These are phyloP conservation scores for Mycosarcoma mackinlayi DNA, from an alignment of 1,284 basidiomycete species.

Conservation along the genomic window DNA sequence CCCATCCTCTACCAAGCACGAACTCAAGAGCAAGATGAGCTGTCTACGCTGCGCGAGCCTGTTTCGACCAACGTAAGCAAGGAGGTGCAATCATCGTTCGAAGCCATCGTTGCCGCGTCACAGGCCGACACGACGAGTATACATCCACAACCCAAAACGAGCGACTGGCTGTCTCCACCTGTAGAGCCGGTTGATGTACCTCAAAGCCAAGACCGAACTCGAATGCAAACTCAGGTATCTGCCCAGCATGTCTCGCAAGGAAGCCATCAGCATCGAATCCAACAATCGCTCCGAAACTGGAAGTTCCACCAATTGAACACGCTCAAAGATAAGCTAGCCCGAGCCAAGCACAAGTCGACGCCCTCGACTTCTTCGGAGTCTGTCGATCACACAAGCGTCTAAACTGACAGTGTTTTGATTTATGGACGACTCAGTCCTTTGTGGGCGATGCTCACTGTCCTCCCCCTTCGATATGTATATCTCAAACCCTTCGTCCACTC, in stretches of 20 bases:
- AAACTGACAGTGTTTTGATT: too few relatives aligned
- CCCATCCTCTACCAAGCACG: background rate
- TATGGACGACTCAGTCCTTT: too few relatives aligned
- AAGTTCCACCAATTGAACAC: slow-evolving; percentile 12
- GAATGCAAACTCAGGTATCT: background rate
- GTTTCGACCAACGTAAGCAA: too few relatives aligned
- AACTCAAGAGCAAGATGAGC: background rate
- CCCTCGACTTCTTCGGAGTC: background rate
- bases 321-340: slow-evolving; percentile 20
- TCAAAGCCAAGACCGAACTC: background rate
- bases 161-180: too few relatives aligned
- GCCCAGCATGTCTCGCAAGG: background rate
- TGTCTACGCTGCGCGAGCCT: too few relatives aligned
- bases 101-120: too few relatives aligned
- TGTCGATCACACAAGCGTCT: background rate
- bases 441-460: too few relatives aligned
- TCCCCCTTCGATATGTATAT: too few relatives aligned
- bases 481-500: too few relatives aligned
- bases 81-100: too few relatives aligned
- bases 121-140: too few relatives aligned
- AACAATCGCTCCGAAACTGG: slow-evolving; percentile 21
- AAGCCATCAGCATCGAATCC: slow-evolving; percentile 1
- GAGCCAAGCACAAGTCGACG: slow-evolving; percentile 6
- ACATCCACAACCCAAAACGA: too few relatives aligned
- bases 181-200: background rate